phyloP scores from a whole-genome alignment of 768 basidiomycete genomes.

The Filobasidium floriforme region DNA sequence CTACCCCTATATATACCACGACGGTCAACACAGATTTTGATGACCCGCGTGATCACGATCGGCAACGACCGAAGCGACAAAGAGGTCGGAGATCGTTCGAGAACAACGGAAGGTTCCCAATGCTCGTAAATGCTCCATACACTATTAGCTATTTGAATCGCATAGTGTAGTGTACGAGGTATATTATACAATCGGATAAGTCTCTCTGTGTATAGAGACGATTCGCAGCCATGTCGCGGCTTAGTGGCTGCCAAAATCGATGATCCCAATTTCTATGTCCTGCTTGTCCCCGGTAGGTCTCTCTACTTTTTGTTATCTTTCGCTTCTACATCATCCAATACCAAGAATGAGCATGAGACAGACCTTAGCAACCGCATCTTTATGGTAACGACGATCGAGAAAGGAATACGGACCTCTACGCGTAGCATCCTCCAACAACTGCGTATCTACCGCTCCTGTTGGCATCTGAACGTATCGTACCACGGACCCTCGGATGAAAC shows the following conservation, averaged over 20 bases:
- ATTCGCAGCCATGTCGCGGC: too few relatives aligned
- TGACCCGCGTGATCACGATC: neutral
- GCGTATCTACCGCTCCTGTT: slow-evolving; percentile 86
- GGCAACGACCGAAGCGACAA: neutral
- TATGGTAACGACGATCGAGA: neutral
- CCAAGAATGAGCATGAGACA: neutral
- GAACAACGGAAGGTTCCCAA: too few relatives aligned
- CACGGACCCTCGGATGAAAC: slow-evolving; percentile 96
- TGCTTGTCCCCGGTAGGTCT: neutral
- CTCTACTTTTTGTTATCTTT: slow-evolving; percentile 3
- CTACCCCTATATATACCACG: too few relatives aligned
- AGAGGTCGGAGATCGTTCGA: neutral
- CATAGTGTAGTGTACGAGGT: too few relatives aligned
- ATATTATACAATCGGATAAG: too few relatives aligned
- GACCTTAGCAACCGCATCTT: neutral
- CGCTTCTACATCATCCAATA: neutral
- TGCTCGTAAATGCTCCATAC: too few relatives aligned
- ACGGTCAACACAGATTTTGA: too few relatives aligned
- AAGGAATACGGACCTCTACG: slow-evolving; percentile 62
- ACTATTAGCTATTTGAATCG: too few relatives aligned
- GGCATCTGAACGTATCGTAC: slow-evolving; percentile 96
- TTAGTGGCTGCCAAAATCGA: too few relatives aligned
- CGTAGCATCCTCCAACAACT: slow-evolving; percentile 90
- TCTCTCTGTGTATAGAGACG: too few relatives aligned
- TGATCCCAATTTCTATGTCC: neutral